These are phyloP conservation scores for Hypericum perforatum DNA, from an alignment of 345 rosid genomes.

Conservation along the genomic window DNA sequence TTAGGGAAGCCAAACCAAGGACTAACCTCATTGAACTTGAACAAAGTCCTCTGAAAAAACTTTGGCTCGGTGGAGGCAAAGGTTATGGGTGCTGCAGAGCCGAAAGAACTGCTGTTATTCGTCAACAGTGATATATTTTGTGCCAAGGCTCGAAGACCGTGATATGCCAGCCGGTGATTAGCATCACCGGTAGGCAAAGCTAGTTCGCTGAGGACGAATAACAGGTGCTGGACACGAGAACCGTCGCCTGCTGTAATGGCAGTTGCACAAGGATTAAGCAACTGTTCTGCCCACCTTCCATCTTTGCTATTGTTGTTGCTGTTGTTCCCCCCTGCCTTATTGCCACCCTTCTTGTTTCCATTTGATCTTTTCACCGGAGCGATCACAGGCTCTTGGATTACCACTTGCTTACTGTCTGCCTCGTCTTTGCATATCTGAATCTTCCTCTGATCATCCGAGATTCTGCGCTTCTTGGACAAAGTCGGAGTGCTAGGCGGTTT, in stretches of 20 bases:
- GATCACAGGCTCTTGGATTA: conserved; percentile 5
- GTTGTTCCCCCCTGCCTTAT: conserved; percentile 33
- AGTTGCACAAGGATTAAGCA: conserved; percentile 74
- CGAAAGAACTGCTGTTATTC: conserved; percentile 13
- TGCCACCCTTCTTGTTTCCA: conserved; percentile 42
- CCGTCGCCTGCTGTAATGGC: conserved; percentile 50
- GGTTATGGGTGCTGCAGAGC: conserved; percentile 21
- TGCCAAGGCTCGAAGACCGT: conserved; percentile 63
- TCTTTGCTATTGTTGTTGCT: conserved; percentile 45
- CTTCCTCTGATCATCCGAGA: conserved; percentile 24
- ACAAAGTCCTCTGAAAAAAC: conserved; percentile 57
- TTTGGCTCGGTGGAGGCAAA: conserved; percentile 64
- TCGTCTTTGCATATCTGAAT: conserved; percentile 14
- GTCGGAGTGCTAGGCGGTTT: conserved; percentile 6
- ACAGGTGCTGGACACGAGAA: conserved; percentile 61
- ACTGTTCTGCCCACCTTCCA: conserved; percentile 87
- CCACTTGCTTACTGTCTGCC: conserved; percentile 16
- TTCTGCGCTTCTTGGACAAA: conserved; percentile 28
- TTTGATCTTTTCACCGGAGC: conserved; percentile 26
- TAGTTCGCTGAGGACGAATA: conserved; percentile 71
- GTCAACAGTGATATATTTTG: conserved; percentile 33
- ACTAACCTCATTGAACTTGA: conserved; percentile 75
- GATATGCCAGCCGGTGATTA: conserved; percentile 64
- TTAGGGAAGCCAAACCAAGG: conserved; percentile 92
- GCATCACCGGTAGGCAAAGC: conserved; percentile 78